Evolutionary conservation across 805 yeast species (phyloP), one percentile per base, ranked within the genome.

Genomic region (Suhomyces pyralidae): DNA sequence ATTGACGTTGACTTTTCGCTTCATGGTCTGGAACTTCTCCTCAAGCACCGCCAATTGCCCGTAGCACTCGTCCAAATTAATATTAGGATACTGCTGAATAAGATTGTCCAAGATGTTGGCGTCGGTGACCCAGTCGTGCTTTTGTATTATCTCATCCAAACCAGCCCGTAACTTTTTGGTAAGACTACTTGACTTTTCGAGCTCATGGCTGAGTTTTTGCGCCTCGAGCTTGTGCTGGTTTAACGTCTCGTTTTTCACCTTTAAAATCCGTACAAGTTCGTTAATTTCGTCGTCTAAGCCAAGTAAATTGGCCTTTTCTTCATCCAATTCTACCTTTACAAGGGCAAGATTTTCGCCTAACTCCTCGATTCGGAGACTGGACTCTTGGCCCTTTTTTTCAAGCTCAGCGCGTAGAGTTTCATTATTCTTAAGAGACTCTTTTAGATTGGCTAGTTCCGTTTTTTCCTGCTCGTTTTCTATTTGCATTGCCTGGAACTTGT

Each of bases 261-360:
- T 77, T 24, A 85, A 64, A 3, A 79, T 65, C 28, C 62, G 63
- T 10, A 75, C 77, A 63, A 87, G 73, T 53, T 86, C 91, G 25
- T 75, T 76, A 40, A 90, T 73, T 65, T 92, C 97, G 53, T 87
- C 94, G 63, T 87, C 85, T 40, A 90, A 76, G 2, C 91, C 91
- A 45, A 83, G 59, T 48, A 87, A 70, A 53, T 79, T 80, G 9
- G 81, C 77, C 59, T 77, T 82, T 65, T 89, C 88, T 28, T 70
- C 78, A 15, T 81, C 83, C 24, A 82, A 66, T 36, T 71, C 68
- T 0, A 66, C 57, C 48, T 63, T 65, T 24, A 66, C 55, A 1
- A 55, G 48, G 7, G 49, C 50, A n/a, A 65, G 56, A 20, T 59
- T 49, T 3, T 58, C 61, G 4, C 53, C 56, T 7, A 72, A 59